Evolutionary conservation across 2,329 filamentous ascomycete genomes (phyloP).

Genomic region (Sarocladium oryzae): DNA sequence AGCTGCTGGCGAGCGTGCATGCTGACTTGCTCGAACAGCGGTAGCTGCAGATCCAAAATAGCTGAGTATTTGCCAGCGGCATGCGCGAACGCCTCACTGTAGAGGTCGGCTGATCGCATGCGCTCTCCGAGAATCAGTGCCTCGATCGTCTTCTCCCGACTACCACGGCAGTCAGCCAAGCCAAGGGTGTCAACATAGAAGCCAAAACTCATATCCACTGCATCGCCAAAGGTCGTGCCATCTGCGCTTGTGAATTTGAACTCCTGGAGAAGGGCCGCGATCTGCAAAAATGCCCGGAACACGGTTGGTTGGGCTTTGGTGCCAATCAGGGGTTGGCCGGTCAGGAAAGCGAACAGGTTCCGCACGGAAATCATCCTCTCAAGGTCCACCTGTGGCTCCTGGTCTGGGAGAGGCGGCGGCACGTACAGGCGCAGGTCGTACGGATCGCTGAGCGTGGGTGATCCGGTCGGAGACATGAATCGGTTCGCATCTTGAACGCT

Average conservation of each 20-base stretch:
- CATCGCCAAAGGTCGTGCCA: constrained; percentile 52
- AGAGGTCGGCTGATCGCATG: constrained; percentile 75
- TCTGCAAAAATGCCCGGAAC: constrained; percentile 48
- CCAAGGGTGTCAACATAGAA: constrained; percentile 71
- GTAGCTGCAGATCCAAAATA: constrained; percentile 58
- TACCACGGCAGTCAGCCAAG: constrained; percentile 73
- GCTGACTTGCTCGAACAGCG: constrained; percentile 65
- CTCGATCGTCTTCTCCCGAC: constrained; percentile 83
- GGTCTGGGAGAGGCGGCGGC: constrained; percentile 29
- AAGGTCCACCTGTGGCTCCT: constrained; percentile 32
- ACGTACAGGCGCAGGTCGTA: constrained; percentile 47
- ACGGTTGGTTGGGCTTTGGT: constrained; percentile 45
- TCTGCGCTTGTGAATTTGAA: constrained; percentile 53
- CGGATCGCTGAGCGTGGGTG: constrained; percentile 30
- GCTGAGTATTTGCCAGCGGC: constrained; percentile 80
- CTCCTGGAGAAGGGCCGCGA: constrained; percentile 47
- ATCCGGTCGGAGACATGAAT: constrained; percentile 29
- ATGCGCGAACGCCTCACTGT: constrained; percentile 88
- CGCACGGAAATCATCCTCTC: constrained; percentile 53
- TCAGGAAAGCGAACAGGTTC: constrained; percentile 62
- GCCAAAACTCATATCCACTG: constrained; percentile 59
- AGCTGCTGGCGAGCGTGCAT: constrained; percentile 68
- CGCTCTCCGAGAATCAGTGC: constrained; percentile 82
- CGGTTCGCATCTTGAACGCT: constrained; percentile 43
- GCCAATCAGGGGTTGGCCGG: constrained; percentile 55